Conservation (phyloP, 768 basidiomycete genomes). For the Tylopilus cervinicoccineus region DNA sequence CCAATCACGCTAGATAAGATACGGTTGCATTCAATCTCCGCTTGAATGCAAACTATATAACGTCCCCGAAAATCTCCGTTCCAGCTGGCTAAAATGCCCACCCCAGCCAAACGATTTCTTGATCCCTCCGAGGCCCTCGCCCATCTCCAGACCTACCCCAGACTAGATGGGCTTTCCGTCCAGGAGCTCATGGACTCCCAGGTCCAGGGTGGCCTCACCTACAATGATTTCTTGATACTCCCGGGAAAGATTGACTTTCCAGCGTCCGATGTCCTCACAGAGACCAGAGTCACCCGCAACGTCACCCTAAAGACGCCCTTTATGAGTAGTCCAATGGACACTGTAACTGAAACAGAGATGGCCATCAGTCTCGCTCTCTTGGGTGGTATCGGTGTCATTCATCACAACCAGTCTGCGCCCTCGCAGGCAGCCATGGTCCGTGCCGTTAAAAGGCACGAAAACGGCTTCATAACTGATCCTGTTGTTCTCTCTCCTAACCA, state of each 20-base stretch:
- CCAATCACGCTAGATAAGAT: too few relatives aligned
- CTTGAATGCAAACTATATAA: slow-evolving; percentile 9
- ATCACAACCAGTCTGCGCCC: slow-evolving; percentile 86
- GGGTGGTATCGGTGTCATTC: slow-evolving; percentile 97
- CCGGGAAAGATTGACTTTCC: slow-evolving; percentile 96
- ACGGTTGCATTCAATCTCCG: slow-evolving; percentile 13
- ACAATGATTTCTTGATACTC: slow-evolving; percentile 94
- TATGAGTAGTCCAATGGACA: slow-evolving; percentile 99
- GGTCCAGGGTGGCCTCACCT: slow-evolving; percentile 88
- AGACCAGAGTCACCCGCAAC: slow-evolving; percentile 87
- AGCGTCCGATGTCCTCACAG: slow-evolving; percentile 72
- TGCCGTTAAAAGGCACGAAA: slow-evolving; percentile 97
- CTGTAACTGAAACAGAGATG: slow-evolving; percentile 94
- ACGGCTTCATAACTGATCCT: slow-evolving; percentile 96
- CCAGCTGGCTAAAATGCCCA: slow-evolving; percentile 33
- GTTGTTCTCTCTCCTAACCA: slow-evolving; percentile 79
- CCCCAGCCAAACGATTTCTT: slow-evolving; percentile 42
- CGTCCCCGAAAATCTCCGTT: neutral
- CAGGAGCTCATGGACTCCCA: slow-evolving; percentile 84
- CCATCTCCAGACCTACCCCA: slow-evolving; percentile 66
- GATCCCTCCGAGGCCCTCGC: slow-evolving; percentile 70
- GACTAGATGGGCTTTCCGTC: slow-evolving; percentile 80
- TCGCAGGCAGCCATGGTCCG: slow-evolving; percentile 96
- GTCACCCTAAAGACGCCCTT: slow-evolving; percentile 93
- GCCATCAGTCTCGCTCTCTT: slow-evolving; percentile 91